These are phyloP conservation scores for Linnemannia elongata DNA, from an alignment of 192 early-diverging fungal species.

Conservation along the genomic window DNA sequence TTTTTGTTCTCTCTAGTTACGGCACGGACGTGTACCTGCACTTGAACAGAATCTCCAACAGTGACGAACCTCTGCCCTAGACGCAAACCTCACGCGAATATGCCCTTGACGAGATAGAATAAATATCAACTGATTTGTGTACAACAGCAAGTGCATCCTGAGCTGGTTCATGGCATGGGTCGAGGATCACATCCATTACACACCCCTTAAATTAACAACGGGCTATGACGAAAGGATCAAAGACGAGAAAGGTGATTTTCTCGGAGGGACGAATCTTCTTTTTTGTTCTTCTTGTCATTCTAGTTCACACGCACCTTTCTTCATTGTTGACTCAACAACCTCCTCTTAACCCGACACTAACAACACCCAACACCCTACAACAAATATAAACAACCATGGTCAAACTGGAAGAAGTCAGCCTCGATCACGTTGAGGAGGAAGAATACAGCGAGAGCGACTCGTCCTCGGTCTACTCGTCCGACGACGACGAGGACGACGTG, in stretches of 20 bases:
- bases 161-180: neutral
- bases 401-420: conserved; percentile 65
- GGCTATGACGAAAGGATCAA: neutral
- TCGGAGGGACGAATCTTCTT: neutral
- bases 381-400: conserved; percentile 49
- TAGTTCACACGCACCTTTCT: neutral
- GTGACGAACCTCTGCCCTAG: conserved; percentile 87
- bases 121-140: neutral
- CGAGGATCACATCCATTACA: neutral
- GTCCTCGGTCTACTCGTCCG: conserved; percentile 72
- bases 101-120: neutral
- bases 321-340: neutral
- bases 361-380: neutral
- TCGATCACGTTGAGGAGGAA: conserved; percentile 63
- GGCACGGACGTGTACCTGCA: conserved; percentile 97
- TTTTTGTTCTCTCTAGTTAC: conserved; percentile 56
- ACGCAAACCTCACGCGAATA: neutral
- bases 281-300: neutral
- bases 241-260: neutral
- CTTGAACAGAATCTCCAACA: conserved; percentile 88
- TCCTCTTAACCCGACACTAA: neutral
- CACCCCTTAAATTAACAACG: neutral
- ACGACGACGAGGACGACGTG: conserved; percentile 64
- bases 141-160: neutral
- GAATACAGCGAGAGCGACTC: conserved; percentile 66